Evolutionary conservation across 2,329 filamentous ascomycete genomes (phyloP).

Genomic region (Ceratocystis albifundus): DNA sequence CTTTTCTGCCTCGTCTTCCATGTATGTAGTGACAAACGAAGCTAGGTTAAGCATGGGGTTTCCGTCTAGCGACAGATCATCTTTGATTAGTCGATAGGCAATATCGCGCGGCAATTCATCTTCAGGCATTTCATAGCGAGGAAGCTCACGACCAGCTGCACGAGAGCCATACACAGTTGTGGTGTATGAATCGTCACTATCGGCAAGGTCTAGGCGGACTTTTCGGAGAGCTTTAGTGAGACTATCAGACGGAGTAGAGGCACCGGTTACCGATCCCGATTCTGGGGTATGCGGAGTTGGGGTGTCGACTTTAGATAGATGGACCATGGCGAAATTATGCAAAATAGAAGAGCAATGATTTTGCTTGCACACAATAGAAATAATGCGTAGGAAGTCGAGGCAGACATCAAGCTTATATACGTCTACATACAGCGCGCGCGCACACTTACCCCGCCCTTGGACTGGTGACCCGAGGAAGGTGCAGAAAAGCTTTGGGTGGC

Average conservation of each 20-base stretch:
- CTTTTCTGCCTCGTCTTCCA: constrained; percentile 94
- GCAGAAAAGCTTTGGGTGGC: background rate
- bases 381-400: background rate
- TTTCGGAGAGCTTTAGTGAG: constrained; percentile 34
- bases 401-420: background rate
- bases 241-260: constrained; percentile 25
- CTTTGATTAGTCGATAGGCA: constrained; percentile 95
- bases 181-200: constrained; percentile 49
- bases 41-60: constrained; percentile 82
- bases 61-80: constrained; percentile 81
- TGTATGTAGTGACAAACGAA: constrained; percentile 91
- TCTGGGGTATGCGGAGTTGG: constrained; percentile 25
- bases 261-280: constrained; percentile 2
- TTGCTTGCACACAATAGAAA: background rate
- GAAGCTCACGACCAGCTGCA: constrained; percentile 71
- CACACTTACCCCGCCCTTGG: background rate
- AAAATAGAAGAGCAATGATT: background rate
- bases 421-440: background rate
- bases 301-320: constrained; percentile 33
- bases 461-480: background rate
- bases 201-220: constrained; percentile 38
- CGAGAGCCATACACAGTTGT: constrained; percentile 79
- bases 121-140: constrained; percentile 77
- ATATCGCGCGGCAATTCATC: constrained; percentile 80
- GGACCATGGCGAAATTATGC: constrained; percentile 35